Evolutionary conservation across 2,329 filamentous ascomycete genomes (phyloP), one percentile per base, ranked within the genome.

Genomic region (Ramularia endophylla): DNA sequence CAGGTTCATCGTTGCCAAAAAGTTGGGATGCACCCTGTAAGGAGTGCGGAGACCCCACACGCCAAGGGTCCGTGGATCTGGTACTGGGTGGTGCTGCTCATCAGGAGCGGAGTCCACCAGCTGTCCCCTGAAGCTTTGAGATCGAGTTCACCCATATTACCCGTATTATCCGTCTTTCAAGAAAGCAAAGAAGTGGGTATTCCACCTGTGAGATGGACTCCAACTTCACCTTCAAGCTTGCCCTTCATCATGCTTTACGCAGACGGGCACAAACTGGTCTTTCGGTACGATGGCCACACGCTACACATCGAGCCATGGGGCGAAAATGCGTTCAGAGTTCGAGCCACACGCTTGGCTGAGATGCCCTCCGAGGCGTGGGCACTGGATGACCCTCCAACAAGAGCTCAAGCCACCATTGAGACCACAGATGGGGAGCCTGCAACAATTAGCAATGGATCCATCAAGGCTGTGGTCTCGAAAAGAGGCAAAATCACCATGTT

Each of bases 261-360:
- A 7, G 69, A 78, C 12, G 74, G 71, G 1, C 73, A 76, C 43
- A 78, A 74, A 11, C 74, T 78, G 3, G 72, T 81, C 43, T 83
- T 75, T 56, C 75, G 73, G 45, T 72, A 67, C 41, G 70, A 74
- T 53, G 67, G 67, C n/a, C 69, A 74, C 47, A 55, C 62, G 17
- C 58, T 74, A 41, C 67, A 68, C 61, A 61, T 75, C 38, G 68
- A 75, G 37, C 57, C 70, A 27, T 75, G 71, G 71, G 71, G 71
- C 12, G 46, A 56, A 8, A 66, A 73, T 45, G 69, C 71, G 1
- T 51, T 75, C 5, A 68, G 72, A 25, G 55, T 75, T 5, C 67
- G 72, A 16, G 65, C 69, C 2, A 73, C 70, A 12, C 69, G 70
- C 45, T 54, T 53, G 42, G 35, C 43, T 38, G 29, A 33, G 43